Evolutionary conservation across 1,284 basidiomycete genomes (phyloP).

Genomic region (Rugosomyces carneus): DNA sequence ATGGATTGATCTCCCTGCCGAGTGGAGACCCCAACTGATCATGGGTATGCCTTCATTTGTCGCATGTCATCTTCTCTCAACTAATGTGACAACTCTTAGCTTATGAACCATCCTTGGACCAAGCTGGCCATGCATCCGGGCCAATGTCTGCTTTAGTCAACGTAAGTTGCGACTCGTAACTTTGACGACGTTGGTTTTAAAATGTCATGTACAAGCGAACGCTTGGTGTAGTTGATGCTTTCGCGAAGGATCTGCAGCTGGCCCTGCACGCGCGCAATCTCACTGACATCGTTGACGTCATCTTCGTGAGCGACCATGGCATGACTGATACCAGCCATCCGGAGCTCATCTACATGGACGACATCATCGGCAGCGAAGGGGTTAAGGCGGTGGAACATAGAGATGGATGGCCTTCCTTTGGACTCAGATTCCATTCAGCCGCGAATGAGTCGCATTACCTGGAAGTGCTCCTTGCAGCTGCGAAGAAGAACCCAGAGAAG

Average conservation of each 20-base stretch:
- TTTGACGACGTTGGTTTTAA: not conserved
- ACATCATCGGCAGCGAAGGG: slow-evolving; percentile 69
- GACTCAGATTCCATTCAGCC: slow-evolving; percentile 64
- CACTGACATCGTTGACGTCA: slow-evolving; percentile 77
- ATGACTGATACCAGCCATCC: slow-evolving; percentile 84
- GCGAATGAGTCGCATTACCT: slow-evolving; percentile 55
- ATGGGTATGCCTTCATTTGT: slow-evolving; percentile 43
- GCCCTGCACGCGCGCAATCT: slow-evolving; percentile 69
- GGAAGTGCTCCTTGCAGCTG: slow-evolving; percentile 44
- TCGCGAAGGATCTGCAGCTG: slow-evolving; percentile 63
- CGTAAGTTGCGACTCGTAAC: slow-evolving; percentile 33
- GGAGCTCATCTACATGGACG: slow-evolving; percentile 75
- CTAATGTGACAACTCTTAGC: slow-evolving; percentile 32
- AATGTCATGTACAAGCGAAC: slow-evolving; percentile 42
- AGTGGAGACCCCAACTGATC: slow-evolving; percentile 71
- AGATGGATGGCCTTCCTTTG: slow-evolving; percentile 86
- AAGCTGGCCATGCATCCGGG: slow-evolving; percentile 76
- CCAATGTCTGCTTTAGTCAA: slow-evolving; percentile 71
- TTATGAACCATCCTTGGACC: slow-evolving; percentile 74
- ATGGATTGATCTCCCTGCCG: slow-evolving; percentile 74
- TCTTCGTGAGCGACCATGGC: slow-evolving; percentile 91
- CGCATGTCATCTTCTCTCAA: not conserved
- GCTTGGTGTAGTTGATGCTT: slow-evolving; percentile 65
- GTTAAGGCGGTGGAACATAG: slow-evolving; percentile 58
- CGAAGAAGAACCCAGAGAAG: slow-evolving; percentile 48